These are phyloP conservation scores for Trichocladium uniseriatum DNA, from an alignment of 495 filamentous ascomycete species.

Conservation along the genomic window DNA sequence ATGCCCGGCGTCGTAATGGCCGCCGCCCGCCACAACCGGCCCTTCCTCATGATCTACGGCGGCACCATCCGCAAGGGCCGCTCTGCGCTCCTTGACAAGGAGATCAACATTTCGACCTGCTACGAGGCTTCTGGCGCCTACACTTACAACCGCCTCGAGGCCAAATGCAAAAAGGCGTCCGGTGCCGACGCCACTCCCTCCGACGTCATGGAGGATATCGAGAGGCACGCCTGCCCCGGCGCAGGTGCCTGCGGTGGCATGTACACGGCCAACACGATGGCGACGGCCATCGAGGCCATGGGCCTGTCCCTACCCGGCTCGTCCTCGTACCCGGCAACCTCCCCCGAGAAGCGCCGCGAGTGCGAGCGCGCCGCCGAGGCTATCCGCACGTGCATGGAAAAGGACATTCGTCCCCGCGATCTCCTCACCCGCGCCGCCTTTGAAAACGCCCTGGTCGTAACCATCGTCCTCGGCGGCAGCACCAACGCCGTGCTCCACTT, in stretches of 20 bases:
- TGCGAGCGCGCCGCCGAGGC: slow-evolving; percentile 79
- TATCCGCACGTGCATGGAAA: slow-evolving; percentile 78
- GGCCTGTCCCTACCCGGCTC: slow-evolving; percentile 84
- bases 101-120: slow-evolving; percentile 83
- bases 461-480: slow-evolving; percentile 82
- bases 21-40: slow-evolving; percentile 80
- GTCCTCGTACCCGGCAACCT: slow-evolving; percentile 78
- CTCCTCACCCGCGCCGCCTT: slow-evolving; percentile 78
- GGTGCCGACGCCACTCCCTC: slow-evolving; percentile 45
- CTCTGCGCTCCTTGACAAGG: slow-evolving; percentile 63
- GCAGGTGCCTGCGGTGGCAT: slow-evolving; percentile 96
- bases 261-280: slow-evolving; percentile 97
- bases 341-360: slow-evolving; percentile 85
- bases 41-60: slow-evolving; percentile 69
- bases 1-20: slow-evolving; percentile 77
- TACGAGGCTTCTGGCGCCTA: slow-evolving; percentile 90
- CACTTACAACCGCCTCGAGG: slow-evolving; percentile 55
- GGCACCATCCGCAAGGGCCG: slow-evolving; percentile 84
- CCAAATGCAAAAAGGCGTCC: slow-evolving; percentile 31
- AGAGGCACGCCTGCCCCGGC: slow-evolving; percentile 78
- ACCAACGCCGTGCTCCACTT: slow-evolving; percentile 94
- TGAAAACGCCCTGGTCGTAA: slow-evolving; percentile 87
- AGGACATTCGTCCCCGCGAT: slow-evolving; percentile 75
- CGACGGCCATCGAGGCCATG: slow-evolving; percentile 92
- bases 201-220: slow-evolving; percentile 81